Evolutionary conservation across 2,329 filamentous ascomycete species (phyloP).

Genomic region (Exophiala viscosa): DNA sequence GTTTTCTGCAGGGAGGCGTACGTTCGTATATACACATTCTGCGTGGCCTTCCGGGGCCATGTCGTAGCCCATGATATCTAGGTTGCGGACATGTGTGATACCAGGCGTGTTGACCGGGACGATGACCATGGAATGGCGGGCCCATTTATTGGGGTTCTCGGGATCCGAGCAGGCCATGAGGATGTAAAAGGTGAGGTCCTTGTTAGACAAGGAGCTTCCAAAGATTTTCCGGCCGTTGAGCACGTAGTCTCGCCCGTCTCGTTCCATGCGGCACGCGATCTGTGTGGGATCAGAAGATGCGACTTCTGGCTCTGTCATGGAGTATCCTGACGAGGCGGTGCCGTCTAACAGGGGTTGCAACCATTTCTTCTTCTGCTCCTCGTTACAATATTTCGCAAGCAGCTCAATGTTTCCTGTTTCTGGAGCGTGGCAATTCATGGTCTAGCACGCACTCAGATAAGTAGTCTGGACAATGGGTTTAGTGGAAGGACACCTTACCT

Average conservation of each 20-base stretch:
- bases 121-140: slow-evolving; percentile 78
- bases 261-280: slow-evolving; percentile 67
- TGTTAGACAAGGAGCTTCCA: slow-evolving; percentile 15
- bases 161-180: slow-evolving; percentile 85
- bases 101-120: slow-evolving; percentile 71
- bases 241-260: slow-evolving; percentile 72
- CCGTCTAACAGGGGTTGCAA: slow-evolving; percentile 70
- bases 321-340: slow-evolving; percentile 71
- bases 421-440: slow-evolving; percentile 75
- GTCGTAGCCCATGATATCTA: slow-evolving; percentile 82
- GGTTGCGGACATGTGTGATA: slow-evolving; percentile 79
- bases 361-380: slow-evolving; percentile 61
- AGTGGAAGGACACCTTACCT: neutral
- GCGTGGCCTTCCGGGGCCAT: slow-evolving; percentile 79
- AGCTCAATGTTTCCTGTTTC: slow-evolving; percentile 88
- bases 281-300: slow-evolving; percentile 80
- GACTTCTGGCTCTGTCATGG: slow-evolving; percentile 79
- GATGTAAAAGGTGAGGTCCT: slow-evolving; percentile 64
- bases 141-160: slow-evolving; percentile 66
- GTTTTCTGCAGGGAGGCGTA: slow-evolving; percentile 65
- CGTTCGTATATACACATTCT: slow-evolving; percentile 74
- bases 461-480: slow-evolving; percentile 35
- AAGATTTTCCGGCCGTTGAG: slow-evolving; percentile 59
- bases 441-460: slow-evolving; percentile 35
- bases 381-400: slow-evolving; percentile 68